Evolutionary conservation across 2,329 filamentous ascomycete species (phyloP).

Genomic region (Talaromyces funiculosus): DNA sequence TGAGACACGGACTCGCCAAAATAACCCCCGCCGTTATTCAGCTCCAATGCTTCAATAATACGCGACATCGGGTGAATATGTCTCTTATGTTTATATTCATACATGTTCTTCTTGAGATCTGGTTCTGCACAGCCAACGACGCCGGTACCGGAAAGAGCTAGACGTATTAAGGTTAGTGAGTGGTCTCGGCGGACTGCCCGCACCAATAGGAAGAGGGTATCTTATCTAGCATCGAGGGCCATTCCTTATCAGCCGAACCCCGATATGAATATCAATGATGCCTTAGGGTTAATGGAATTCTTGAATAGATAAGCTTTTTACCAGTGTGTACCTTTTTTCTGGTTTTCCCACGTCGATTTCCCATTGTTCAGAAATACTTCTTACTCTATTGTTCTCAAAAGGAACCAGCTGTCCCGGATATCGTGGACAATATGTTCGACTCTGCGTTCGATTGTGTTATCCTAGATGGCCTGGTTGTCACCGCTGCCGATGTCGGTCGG

Average conservation of each 20-base stretch:
- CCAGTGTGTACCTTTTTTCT: background rate
- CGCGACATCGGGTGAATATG: background rate
- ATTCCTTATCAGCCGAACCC: background rate
- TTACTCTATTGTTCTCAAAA: background rate
- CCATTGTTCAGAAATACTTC: too few relatives aligned
- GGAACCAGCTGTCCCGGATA: background rate
- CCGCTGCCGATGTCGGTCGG: slow-evolving; percentile 38
- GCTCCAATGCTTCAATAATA: background rate
- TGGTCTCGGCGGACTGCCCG: background rate
- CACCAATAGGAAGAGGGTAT: background rate
- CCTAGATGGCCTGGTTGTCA: slow-evolving; percentile 42
- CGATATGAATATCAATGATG: background rate
- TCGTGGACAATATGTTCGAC: background rate
- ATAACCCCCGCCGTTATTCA: too few relatives aligned
- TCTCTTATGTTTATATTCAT: background rate
- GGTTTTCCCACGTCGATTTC: too few relatives aligned
- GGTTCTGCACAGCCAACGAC: background rate
- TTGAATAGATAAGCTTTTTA: background rate
- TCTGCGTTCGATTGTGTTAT: slow-evolving; percentile 22
- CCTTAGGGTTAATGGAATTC: background rate
- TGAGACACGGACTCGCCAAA: too few relatives aligned
- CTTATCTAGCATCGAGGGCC: background rate
- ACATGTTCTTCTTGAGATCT: background rate
- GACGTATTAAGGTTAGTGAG: background rate
- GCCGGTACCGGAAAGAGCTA: background rate